Conservation (phyloP, 2,329 filamentous ascomycete species). For the Penicillium expansum region DNA sequence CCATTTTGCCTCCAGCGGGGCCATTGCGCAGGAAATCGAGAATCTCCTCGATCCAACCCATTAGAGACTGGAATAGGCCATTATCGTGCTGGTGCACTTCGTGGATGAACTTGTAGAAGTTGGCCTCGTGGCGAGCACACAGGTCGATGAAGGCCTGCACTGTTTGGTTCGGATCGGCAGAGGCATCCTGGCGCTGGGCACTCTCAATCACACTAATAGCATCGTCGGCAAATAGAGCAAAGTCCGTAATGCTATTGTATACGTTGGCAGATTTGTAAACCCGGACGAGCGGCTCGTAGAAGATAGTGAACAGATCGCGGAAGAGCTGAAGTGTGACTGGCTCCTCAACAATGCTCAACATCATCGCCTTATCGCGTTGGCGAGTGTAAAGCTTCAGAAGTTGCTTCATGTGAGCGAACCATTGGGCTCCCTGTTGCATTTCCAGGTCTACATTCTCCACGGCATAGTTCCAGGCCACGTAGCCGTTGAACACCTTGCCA, state of each 20-base stretch:
- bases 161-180: slow-evolving; percentile 94
- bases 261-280: slow-evolving; percentile 99
- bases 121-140: slow-evolving; percentile 89
- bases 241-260: slow-evolving; percentile 95
- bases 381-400: slow-evolving; percentile 87
- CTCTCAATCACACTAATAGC: slow-evolving; percentile 76
- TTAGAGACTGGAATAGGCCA: slow-evolving; percentile 89
- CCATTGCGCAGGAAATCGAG: slow-evolving; percentile 88
- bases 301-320: slow-evolving; percentile 94
- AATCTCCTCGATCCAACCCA: slow-evolving; percentile 96
- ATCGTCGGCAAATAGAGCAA: slow-evolving; percentile 88
- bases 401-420: slow-evolving; percentile 94
- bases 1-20: slow-evolving; percentile 76
- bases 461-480: slow-evolving; percentile 91
- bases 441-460: slow-evolving; percentile 86
- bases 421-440: slow-evolving; percentile 81
- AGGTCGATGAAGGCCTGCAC: slow-evolving; percentile 98
- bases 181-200: slow-evolving; percentile 72
- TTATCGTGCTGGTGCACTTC: slow-evolving; percentile 97
- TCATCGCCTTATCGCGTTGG: slow-evolving; percentile 94
- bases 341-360: slow-evolving; percentile 92
- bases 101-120: slow-evolving; percentile 98
- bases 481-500: slow-evolving; percentile 85
- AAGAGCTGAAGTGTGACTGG: slow-evolving; percentile 96
- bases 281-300: slow-evolving; percentile 93